Percentiles rank a stretch among this genome's conserved stretches.
phyloP scores from a whole-genome alignment of 345 rosid species.

The Zanthoxylum bungeanum region DNA sequence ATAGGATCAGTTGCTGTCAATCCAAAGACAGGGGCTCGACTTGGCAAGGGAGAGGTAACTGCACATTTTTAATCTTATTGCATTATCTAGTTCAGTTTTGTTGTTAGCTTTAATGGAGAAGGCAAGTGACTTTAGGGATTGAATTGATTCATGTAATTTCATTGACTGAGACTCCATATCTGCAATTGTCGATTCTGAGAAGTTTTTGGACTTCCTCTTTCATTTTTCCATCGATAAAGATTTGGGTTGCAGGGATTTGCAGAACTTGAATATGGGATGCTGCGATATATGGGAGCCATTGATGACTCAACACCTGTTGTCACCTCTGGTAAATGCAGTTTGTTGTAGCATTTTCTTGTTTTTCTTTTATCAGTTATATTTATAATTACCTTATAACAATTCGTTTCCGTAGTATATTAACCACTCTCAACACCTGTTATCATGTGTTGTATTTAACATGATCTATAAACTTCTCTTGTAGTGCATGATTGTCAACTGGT shows the following conservation, averaged over 20 bases:
- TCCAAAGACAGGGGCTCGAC: slow-evolving; percentile 77
- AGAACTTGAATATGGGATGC: slow-evolving; percentile 93
- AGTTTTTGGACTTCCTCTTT: neutral
- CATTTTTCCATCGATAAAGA: neutral
- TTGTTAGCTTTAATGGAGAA: neutral
- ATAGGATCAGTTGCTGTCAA: slow-evolving; percentile 91
- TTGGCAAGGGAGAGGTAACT: slow-evolving; percentile 91
- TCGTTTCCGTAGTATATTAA: neutral
- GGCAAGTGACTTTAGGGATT: neutral
- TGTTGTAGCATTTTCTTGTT: neutral
- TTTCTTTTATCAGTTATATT: neutral
- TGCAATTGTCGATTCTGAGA: neutral
- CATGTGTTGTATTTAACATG: neutral
- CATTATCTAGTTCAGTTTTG: neutral
- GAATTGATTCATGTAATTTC: neutral
- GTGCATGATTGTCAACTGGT: slow-evolving; percentile 88
- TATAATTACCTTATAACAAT: neutral
- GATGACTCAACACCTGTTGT: slow-evolving; percentile 80
- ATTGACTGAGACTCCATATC: neutral
- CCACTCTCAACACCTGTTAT: neutral
- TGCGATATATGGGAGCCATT: slow-evolving; percentile 87
- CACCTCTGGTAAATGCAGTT: slow-evolving; percentile 49
- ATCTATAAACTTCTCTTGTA: slow-evolving; percentile 21
- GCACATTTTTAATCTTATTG: slow-evolving; percentile 1
- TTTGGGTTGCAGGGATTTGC: slow-evolving; percentile 75